A percentile compares a stretch with the other conserved stretches of the same genome.
phyloP scores from a whole-genome alignment of 2,329 filamentous ascomycete species.

The Fusarium foetens region DNA sequence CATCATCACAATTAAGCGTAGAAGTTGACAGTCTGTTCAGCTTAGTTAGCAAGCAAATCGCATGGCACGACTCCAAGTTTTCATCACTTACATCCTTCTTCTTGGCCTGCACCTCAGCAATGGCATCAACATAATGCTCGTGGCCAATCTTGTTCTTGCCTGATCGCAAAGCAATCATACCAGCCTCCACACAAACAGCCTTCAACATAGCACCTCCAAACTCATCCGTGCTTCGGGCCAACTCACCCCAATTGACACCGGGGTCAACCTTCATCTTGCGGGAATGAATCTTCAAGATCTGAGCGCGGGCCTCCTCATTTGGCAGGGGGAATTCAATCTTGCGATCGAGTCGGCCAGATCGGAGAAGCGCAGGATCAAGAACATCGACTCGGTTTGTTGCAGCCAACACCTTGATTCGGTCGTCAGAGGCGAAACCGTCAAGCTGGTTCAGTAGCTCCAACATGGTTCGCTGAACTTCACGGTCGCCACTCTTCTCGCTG shows the following conservation, averaged over 20 bases:
- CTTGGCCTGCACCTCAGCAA: constrained; percentile 93
- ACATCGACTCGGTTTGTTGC: constrained; percentile 96
- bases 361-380: constrained; percentile 88
- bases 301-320: constrained; percentile 95
- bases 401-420: constrained; percentile 94
- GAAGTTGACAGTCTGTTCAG: constrained; percentile 65
- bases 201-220: constrained; percentile 98
- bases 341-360: constrained; percentile 90
- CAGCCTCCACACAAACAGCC: constrained; percentile 97
- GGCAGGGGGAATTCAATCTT: constrained; percentile 99
- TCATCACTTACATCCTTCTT: constrained; percentile 81
- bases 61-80: not conserved
- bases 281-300: constrained; percentile 97
- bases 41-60: constrained; percentile 22
- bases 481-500: constrained; percentile 96
- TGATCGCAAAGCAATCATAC: constrained; percentile 96
- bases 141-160: constrained; percentile 97
- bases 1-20: constrained; percentile 55
- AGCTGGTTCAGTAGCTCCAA: constrained; percentile 98
- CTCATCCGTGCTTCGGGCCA: constrained; percentile 96
- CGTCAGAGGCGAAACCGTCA: constrained; percentile 96
- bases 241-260: constrained; percentile 92
- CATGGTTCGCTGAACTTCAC: constrained; percentile 99
- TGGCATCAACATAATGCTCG: constrained; percentile 98
- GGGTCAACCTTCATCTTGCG: constrained; percentile 98